Evolutionary conservation across 1,139 yeast genomes (phyloP).

Genomic region (Suhomyces bokatorum): DNA sequence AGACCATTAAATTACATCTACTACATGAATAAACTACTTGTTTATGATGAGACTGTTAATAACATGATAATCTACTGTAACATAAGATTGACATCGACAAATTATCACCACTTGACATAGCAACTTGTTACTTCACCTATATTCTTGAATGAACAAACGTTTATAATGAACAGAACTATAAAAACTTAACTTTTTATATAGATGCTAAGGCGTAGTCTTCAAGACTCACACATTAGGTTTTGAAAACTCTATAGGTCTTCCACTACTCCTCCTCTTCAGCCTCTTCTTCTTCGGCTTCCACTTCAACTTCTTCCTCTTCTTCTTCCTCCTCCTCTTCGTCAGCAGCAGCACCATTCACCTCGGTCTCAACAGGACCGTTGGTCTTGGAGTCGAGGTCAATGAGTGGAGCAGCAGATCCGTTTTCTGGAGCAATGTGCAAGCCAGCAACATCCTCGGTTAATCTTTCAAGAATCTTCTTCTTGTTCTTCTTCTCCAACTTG

Average conservation of each 20-base stretch:
- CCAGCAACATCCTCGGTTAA: constrained; percentile 42
- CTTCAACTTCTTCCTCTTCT: constrained; percentile 8
- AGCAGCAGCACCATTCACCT: constrained; percentile 16
- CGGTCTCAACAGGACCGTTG: constrained; percentile 18
- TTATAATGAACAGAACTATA: constrained; percentile 10
- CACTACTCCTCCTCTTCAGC: constrained; percentile 1
- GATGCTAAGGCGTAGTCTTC: constrained; percentile 5
- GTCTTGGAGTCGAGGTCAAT: constrained; percentile 28
- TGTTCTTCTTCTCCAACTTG: constrained; percentile 51
- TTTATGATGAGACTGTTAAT: no score
- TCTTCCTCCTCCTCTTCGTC: constrained; percentile 19
- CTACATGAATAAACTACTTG: no score
- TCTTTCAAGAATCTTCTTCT: constrained; percentile 61
- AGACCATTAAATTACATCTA: no score
- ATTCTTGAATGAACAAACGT: constrained; percentile 6
- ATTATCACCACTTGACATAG: no score
- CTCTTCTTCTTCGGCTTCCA: constrained; percentile 11
- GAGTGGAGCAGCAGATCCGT: constrained; percentile 23
- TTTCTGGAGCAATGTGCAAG: constrained; percentile 17
- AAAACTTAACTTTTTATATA: constrained; percentile 9
- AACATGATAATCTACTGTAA: no score
- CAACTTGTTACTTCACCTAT: no score
- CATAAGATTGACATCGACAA: no score
- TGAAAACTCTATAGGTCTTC: constrained; percentile 4
- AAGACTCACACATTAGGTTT: constrained; percentile 5